A percentile compares a stretch with the other conserved stretches of the same genome.
phyloP scores from a whole-genome alignment of 768 basidiomycete genomes.

The Suillus clintonianus region DNA sequence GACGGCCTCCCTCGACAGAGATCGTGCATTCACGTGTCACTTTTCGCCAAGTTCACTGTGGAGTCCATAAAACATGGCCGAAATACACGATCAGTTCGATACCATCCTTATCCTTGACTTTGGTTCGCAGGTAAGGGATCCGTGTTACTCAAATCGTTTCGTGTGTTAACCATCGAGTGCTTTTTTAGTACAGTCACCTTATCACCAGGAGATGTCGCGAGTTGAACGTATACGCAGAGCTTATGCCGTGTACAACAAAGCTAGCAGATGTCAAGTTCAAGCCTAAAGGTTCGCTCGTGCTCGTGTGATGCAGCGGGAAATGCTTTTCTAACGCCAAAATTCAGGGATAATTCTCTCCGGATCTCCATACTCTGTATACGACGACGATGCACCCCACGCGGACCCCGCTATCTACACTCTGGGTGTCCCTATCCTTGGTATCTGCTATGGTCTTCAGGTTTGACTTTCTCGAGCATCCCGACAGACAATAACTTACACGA shows the following conservation, averaged over 20 bases:
- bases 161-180: neutral
- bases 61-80: constrained; percentile 53
- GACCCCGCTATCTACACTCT: constrained; percentile 89
- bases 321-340: neutral
- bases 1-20: neutral
- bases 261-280: constrained; percentile 87
- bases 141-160: neutral
- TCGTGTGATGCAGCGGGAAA: neutral
- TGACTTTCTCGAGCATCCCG: constrained; percentile 14
- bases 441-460: constrained; percentile 96
- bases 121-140: constrained; percentile 79
- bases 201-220: constrained; percentile 98
- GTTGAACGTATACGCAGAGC: constrained; percentile 94
- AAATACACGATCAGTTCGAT: constrained; percentile 95
- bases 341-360: constrained; percentile 95
- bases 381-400: constrained; percentile 87
- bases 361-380: constrained; percentile 98
- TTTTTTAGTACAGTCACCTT: constrained; percentile 86
- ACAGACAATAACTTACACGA: neutral
- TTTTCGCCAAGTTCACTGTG: neutral
- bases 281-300: constrained; percentile 74
- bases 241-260: constrained; percentile 94
- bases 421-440: constrained; percentile 91
- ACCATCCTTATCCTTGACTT: constrained; percentile 97
- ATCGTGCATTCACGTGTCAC: neutral